Percentiles rank a stretch among this genome's conserved stretches.
Evolutionary conservation across 148 eudicot species (phyloP).

Genomic region (Nepenthes mirabilis): DNA sequence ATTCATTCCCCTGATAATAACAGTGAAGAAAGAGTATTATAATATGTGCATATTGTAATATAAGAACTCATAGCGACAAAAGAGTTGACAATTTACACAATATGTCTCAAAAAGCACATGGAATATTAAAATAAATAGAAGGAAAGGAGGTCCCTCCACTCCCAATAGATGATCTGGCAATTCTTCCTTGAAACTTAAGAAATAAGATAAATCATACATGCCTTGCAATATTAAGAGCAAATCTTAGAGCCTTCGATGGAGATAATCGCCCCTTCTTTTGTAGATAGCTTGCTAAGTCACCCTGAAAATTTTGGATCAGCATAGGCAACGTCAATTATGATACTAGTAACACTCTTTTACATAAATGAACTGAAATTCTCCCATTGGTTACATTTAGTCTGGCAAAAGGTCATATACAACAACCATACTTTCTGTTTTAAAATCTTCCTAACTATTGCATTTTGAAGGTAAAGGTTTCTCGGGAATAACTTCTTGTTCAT

Average conservation of each 20-base stretch:
- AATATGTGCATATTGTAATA: neutral
- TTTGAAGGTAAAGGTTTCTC: no score
- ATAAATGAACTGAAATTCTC: neutral
- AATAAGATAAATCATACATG: constrained; percentile 11
- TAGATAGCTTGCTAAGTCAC: constrained; percentile 78
- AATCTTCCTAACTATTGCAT: no score
- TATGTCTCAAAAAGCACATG: neutral
- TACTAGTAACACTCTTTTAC: neutral
- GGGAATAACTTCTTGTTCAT: no score
- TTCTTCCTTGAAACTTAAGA: neutral
- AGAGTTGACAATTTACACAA: no score
- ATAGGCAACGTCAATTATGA: neutral
- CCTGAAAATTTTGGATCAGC: constrained; percentile 33
- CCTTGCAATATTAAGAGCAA: constrained; percentile 97
- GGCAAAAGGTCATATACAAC: neutral
- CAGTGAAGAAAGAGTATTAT: constrained; percentile 5
- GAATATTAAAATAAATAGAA: neutral
- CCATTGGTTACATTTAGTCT: no score
- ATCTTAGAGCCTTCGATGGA: constrained; percentile 72
- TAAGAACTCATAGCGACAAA: no score
- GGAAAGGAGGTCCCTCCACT: neutral
- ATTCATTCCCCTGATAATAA: constrained; percentile 72
- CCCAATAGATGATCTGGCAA: neutral
- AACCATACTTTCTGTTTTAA: neutral
- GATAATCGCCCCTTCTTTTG: constrained; percentile 82